Conservation (phyloP, 1,284 basidiomycete species). For the Fereydounia khargensis region DNA sequence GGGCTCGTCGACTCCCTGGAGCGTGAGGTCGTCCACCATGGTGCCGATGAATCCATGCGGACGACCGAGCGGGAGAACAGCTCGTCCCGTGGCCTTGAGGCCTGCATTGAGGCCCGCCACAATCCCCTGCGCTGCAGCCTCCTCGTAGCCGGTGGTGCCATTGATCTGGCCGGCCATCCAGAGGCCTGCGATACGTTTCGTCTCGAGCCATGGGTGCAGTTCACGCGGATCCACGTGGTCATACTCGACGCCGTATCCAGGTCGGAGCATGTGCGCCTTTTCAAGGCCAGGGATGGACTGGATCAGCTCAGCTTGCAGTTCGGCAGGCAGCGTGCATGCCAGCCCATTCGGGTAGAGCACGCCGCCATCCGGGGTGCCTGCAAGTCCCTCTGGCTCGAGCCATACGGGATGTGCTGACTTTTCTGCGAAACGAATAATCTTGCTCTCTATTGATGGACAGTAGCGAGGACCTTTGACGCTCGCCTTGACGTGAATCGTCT, state of each 20-base stretch:
- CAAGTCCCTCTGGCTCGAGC: slow-evolving; percentile 87
- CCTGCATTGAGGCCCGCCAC: slow-evolving; percentile 85
- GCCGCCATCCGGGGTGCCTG: slow-evolving; percentile 69
- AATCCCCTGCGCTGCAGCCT: slow-evolving; percentile 81
- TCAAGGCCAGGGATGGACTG: slow-evolving; percentile 79
- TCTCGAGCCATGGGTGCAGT: slow-evolving; percentile 73
- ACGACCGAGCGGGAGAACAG: slow-evolving; percentile 69
- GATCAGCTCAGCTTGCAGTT: slow-evolving; percentile 75
- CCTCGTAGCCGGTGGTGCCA: slow-evolving; percentile 84
- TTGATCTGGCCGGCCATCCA: slow-evolving; percentile 48
- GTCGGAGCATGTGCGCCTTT: slow-evolving; percentile 73
- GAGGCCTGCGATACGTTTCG: slow-evolving; percentile 68
- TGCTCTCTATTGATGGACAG: slow-evolving; percentile 84
- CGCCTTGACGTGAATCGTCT: slow-evolving; percentile 79
- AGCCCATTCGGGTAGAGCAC: slow-evolving; percentile 86
- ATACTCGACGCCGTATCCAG: slow-evolving; percentile 89
- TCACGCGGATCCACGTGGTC: slow-evolving; percentile 86
- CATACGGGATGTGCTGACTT: slow-evolving; percentile 73
- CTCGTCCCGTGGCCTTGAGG: slow-evolving; percentile 64
- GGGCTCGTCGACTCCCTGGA: slow-evolving; percentile 83
- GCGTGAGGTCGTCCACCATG: slow-evolving; percentile 83
- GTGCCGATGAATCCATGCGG: slow-evolving; percentile 82
- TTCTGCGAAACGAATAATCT: slow-evolving; percentile 74
- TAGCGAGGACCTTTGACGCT: slow-evolving; percentile 86
- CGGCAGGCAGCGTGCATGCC: slow-evolving; percentile 80